A percentile compares a stretch with the other conserved stretches of the same genome.
These are phyloP conservation scores for Mycena rosella DNA, from an alignment of 768 basidiomycete species.

Conservation along the genomic window DNA sequence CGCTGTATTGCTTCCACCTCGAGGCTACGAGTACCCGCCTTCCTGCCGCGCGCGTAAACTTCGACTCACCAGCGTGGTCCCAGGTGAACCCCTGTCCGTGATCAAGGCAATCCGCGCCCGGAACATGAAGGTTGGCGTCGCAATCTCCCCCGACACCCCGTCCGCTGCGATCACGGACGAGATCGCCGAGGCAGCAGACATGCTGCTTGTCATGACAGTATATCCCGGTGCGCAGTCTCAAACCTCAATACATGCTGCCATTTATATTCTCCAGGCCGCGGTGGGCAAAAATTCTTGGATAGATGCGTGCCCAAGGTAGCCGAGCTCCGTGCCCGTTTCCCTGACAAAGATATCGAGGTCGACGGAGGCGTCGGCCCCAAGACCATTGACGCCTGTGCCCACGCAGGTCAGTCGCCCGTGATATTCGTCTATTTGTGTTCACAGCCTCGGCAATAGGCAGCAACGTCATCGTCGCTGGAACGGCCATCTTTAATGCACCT, in stretches of 20 bases:
- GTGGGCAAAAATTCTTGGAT: conserved; percentile 97
- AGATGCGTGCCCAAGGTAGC: conserved; percentile 93
- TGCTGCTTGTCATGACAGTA: conserved; percentile 99
- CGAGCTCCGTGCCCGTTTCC: conserved; percentile 91
- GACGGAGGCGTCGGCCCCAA: conserved; percentile 97
- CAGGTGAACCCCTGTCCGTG: conserved; percentile 79
- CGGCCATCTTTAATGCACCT: conserved; percentile 90
- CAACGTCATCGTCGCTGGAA: conserved; percentile 98
- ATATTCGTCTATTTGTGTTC: neutral
- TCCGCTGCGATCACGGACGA: conserved; percentile 89
- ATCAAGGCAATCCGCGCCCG: conserved; percentile 85
- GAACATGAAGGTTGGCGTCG: conserved; percentile 94
- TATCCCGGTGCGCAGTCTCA: conserved; percentile 75
- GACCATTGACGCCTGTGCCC: conserved; percentile 88
- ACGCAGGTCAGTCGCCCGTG: conserved; percentile 72
- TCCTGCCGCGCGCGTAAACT: neutral
- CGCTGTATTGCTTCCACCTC: conserved; percentile 96
- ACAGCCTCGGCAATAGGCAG: conserved; percentile 68
- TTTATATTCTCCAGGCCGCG: conserved; percentile 69
- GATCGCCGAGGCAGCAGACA: conserved; percentile 86
- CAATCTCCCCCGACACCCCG: conserved; percentile 96
- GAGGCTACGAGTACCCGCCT: conserved; percentile 82
- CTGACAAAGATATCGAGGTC: conserved; percentile 96
- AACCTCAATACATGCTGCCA: neutral
- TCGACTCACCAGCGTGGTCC: conserved; percentile 3